Percentiles rank a stretch among this genome's conserved stretches.
These are phyloP conservation scores for Emericellopsis cladophorae DNA, from an alignment of 2,329 filamentous ascomycete species.

Conservation along the genomic window DNA sequence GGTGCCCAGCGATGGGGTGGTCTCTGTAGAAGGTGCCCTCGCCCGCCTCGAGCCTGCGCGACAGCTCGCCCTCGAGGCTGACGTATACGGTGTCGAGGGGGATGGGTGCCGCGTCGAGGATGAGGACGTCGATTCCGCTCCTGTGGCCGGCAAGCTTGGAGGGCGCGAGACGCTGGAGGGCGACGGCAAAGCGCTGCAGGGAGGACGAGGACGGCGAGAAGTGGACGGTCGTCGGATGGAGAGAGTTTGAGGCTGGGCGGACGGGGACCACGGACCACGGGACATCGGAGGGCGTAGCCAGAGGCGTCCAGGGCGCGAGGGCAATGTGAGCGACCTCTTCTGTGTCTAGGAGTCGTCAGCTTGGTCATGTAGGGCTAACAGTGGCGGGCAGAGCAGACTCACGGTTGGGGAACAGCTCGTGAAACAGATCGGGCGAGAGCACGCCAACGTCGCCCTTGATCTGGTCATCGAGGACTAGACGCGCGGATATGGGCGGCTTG, in stretches of 20 bases:
- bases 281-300: conserved; percentile 42
- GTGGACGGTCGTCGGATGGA: conserved; percentile 61
- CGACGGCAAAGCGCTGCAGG: conserved; percentile 67
- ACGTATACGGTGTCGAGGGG: conserved; percentile 79
- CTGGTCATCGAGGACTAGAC: conserved; percentile 73
- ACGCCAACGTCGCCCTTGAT: conserved; percentile 77
- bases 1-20: conserved; percentile 31
- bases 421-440: conserved; percentile 75
- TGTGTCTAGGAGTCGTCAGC: conserved; percentile 6
- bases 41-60: conserved; percentile 69
- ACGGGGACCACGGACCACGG: conserved; percentile 82
- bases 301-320: conserved; percentile 61
- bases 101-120: conserved; percentile 70
- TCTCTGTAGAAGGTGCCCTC: conserved; percentile 70
- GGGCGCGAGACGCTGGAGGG: conserved; percentile 60
- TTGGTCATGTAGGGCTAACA: neutral
- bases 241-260: conserved; percentile 48
- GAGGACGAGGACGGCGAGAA: conserved; percentile 61
- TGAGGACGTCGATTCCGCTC: conserved; percentile 69
- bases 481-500: conserved; percentile 65
- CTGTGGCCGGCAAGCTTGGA: conserved; percentile 62
- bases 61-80: conserved; percentile 67
- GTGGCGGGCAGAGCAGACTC: conserved; percentile 16
- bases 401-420: conserved; percentile 64
- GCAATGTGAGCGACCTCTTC: conserved; percentile 50